Conservation (phyloP, 805 yeast species). For the Hanseniaspora valbyensis region DNA sequence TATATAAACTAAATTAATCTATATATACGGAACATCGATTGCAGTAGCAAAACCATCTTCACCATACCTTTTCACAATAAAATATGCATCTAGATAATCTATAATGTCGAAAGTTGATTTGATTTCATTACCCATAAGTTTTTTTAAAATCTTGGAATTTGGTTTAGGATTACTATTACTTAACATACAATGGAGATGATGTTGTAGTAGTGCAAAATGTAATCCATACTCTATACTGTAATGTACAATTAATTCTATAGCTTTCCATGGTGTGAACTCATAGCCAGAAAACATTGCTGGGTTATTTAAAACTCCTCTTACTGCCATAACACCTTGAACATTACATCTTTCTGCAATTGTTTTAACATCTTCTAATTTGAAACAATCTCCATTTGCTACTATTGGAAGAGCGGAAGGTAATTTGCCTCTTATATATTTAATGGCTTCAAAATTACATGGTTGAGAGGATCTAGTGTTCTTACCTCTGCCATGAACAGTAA, state of each 20-base stretch:
- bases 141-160: constrained; percentile 39
- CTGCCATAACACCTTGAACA: constrained; percentile 93
- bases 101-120: constrained; percentile 50
- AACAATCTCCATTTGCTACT: constrained; percentile 97
- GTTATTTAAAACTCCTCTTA: constrained; percentile 71
- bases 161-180: constrained; percentile 42
- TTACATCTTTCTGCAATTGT: constrained; percentile 55
- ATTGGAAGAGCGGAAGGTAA: constrained; percentile 56
- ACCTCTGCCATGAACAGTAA: constrained; percentile 90
- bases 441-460: constrained; percentile 77
- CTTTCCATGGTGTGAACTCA: constrained; percentile 75
- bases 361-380: constrained; percentile 50
- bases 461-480: constrained; percentile 71
- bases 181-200: constrained; percentile 82
- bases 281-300: constrained; percentile 80
- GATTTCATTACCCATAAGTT: constrained; percentile 45
- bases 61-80: constrained; percentile 52
- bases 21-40: constrained; percentile 36
- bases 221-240: constrained; percentile 56
- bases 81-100: constrained; percentile 71
- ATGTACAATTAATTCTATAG: constrained; percentile 74
- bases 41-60: constrained; percentile 59
- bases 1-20: too few relatives aligned
- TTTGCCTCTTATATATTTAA: constrained; percentile 45
- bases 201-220: constrained; percentile 75